Base-by-base conservation (phyloP, 2,329 filamentous ascomycete genomes). In the Pseudogymnoascus sp. region DNA sequence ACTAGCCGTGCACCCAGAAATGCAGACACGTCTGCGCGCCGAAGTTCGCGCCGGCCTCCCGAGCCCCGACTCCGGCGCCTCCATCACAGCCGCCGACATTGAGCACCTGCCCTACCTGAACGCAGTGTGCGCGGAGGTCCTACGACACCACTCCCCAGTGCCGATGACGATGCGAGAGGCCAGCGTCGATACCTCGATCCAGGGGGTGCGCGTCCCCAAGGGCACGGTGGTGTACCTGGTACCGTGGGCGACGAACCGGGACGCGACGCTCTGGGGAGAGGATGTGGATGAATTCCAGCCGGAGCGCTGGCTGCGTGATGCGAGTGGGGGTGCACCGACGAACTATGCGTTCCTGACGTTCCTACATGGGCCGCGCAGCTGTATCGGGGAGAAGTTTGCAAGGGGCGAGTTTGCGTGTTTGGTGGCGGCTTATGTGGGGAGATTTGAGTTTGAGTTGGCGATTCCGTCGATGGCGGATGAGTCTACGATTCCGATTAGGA, bases 321-420 rank as follows among this genome's bases (percentile, higher is more conserved):
- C 85, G 61, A 84, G 82, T 41, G 90, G 90, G 5, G 89, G 89
- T 7, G 87, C 90, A 1, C 78, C 80, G 13, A 90, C 81, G 66
- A 94, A 93, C 73, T 96, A 88, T 71, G 83, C 86, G 0, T 86
- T 88, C 68, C 71, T 93, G 74, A 93, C 90, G 0, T 96, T 96
- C 74, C 73, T 96, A 63, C 90, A 96, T 71, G 92, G 92, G 0
- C 91, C 92, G 1, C 78, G 92, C 60, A 89, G 87, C 70, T 96
- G 92, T 71, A 96, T 96, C 67, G 92, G 92, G 0, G 82, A 86
- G 73, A 79, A 79, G 1, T 96, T 96, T 74, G 89, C 92, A 0
- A 87, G 85, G 71, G 84, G 87, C 0, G 93, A 97, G 77, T 89
- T 96, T 74, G 90, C 90, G 7, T 93, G 88, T 70, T 75, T 97